Conservation (phyloP, 768 basidiomycete species). For the Lenzites betulinus region DNA sequence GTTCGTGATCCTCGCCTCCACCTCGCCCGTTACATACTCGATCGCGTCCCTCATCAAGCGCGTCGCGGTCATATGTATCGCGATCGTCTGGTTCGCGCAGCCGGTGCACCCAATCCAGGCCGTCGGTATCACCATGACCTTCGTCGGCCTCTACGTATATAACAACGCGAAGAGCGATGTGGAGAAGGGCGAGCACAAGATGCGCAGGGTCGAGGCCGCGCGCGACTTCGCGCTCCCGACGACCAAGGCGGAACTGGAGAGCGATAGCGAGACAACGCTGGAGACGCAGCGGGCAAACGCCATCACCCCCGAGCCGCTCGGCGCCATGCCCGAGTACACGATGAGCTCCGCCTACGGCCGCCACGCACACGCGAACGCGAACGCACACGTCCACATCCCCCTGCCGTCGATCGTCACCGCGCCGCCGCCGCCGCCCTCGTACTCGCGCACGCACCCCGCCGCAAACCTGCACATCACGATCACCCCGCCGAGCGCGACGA, state of each 20-base stretch:
- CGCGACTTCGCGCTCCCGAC: slow-evolving; percentile 69
- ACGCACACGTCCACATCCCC: neutral
- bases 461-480: slow-evolving; percentile 37
- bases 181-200: slow-evolving; percentile 88
- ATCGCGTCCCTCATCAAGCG: slow-evolving; percentile 98
- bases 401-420: neutral
- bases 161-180: slow-evolving; percentile 93
- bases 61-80: slow-evolving; percentile 96
- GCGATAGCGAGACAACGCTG: slow-evolving; percentile 38
- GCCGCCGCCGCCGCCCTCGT: slow-evolving; percentile 22
- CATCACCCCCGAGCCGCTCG: slow-evolving; percentile 16
- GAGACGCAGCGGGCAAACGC: neutral
- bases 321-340: slow-evolving; percentile 13
- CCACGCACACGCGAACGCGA: slow-evolving; percentile 12
- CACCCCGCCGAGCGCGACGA: slow-evolving; percentile 20
- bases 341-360: slow-evolving; percentile 27
- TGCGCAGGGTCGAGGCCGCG: slow-evolving; percentile 74
- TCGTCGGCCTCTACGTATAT: slow-evolving; percentile 92
- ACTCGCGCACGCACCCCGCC: slow-evolving; percentile 29
- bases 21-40: slow-evolving; percentile 97
- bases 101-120: slow-evolving; percentile 81
- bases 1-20: slow-evolving; percentile 92
- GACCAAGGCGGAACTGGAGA: slow-evolving; percentile 62
- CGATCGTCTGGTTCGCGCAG: slow-evolving; percentile 96
- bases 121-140: slow-evolving; percentile 88